These are phyloP conservation scores for Chlorophyllum brunneum DNA, from an alignment of 768 basidiomycete species.

Conservation along the genomic window DNA sequence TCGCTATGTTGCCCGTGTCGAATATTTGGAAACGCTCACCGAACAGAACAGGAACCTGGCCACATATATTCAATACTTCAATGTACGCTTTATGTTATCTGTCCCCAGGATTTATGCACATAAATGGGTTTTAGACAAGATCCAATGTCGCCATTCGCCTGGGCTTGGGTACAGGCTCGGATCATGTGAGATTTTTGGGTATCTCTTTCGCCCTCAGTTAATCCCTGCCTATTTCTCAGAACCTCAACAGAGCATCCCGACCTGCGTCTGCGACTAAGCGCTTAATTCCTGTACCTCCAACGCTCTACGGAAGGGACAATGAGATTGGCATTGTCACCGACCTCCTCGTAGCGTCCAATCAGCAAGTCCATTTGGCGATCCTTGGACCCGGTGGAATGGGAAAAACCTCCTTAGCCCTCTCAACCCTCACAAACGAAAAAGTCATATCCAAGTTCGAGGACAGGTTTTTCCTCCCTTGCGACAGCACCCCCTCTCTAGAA, in stretches of 20 bases:
- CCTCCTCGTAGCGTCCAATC: neutral
- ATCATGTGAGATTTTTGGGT: neutral
- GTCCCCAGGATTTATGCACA: no score
- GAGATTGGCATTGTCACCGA: conserved; percentile 21
- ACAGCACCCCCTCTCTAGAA: conserved; percentile 21
- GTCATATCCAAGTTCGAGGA: conserved; percentile 17
- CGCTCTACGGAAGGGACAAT: conserved; percentile 24
- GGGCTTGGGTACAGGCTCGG: neutral
- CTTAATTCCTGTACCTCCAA: conserved; percentile 14
- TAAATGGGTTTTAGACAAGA: no score
- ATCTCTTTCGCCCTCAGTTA: conserved; percentile 12
- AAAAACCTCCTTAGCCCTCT: conserved; percentile 28
- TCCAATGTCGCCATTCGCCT: conserved; percentile 20
- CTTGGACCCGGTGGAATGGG: conserved; percentile 31
- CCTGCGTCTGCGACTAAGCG: conserved; percentile 14
- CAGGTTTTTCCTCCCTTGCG: conserved; percentile 28
- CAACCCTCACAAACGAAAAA: conserved; percentile 20
- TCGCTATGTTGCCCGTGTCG: conserved; percentile 4
- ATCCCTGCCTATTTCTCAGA: conserved; percentile 19
- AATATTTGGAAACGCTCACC: neutral
- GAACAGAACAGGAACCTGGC: conserved; percentile 5
- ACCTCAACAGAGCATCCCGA: neutral
- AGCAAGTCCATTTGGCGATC: conserved; percentile 13
- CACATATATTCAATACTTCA: conserved; percentile 9
- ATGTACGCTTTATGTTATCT: conserved; percentile 4